Conservation (phyloP, 345 rosid species). For the Sisymbrium altissimum region DNA sequence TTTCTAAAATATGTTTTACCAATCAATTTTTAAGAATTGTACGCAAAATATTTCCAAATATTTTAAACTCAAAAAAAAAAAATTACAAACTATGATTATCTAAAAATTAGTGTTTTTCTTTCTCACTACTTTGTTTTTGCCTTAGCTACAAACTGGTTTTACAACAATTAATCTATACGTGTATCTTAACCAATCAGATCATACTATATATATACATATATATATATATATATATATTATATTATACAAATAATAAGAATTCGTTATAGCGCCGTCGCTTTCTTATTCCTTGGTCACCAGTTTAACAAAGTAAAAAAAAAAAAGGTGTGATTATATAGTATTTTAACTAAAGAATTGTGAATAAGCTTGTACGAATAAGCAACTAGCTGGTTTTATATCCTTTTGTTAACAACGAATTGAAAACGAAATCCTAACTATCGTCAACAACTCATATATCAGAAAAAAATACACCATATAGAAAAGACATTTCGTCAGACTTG, state of each 20-base stretch:
- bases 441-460: not conserved
- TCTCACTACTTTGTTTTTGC: too few relatives aligned
- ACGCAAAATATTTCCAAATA: too few relatives aligned
- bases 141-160: not conserved
- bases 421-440: slow-evolving; percentile 16
- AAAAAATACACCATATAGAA: not conserved
- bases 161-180: not conserved
- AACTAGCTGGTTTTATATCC: slow-evolving; percentile 9
- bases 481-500: not conserved
- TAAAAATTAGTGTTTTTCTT: not conserved
- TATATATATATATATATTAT: too few relatives aligned
- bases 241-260: not conserved
- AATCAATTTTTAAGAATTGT: too few relatives aligned
- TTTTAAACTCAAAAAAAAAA: not conserved
- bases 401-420: slow-evolving; percentile 11
- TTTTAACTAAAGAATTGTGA: not conserved
- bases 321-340: not conserved
- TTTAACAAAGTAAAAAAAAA: not conserved
- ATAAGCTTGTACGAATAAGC: not conserved
- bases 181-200: not conserved
- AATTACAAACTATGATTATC: not conserved
- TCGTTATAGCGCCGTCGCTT: not conserved
- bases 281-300: not conserved
- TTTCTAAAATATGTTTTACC: not conserved
- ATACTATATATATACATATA: not conserved